Conservation (phyloP, 495 filamentous ascomycete genomes). For the Echria macrotheca region DNA sequence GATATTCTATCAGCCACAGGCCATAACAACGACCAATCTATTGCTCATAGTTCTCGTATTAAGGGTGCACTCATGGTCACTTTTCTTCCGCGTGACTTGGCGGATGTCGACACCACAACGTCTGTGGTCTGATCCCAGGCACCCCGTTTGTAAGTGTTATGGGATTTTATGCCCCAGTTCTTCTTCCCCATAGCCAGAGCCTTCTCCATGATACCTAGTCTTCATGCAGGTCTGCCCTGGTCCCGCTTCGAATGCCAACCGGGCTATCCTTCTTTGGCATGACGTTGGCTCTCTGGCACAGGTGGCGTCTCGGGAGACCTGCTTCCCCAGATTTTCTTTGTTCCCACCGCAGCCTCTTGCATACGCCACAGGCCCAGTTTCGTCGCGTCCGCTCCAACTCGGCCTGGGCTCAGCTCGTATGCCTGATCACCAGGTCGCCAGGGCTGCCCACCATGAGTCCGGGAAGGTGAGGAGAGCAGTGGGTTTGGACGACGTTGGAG, state of each 20-base stretch:
- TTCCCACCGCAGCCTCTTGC: too few relatives aligned
- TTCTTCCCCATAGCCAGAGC: not conserved
- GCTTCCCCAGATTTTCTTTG: conserved; percentile 9
- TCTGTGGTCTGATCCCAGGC: not conserved
- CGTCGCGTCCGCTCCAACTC: too few relatives aligned
- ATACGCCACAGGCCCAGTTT: too few relatives aligned
- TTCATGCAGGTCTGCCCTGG: not conserved
- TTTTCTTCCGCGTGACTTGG: conserved; percentile 15
- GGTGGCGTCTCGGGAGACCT: conserved; percentile 1
- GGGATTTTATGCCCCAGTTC: not conserved
- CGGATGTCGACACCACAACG: not conserved
- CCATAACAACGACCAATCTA: conserved; percentile 11
- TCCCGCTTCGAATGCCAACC: not conserved
- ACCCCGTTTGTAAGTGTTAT: not conserved
- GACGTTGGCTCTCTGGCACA: not conserved
- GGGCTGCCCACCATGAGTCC: too few relatives aligned
- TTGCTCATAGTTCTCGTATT: conserved; percentile 14
- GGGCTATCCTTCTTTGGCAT: not conserved
- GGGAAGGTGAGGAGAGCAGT: too few relatives aligned
- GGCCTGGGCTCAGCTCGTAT: too few relatives aligned
- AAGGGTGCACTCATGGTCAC: conserved; percentile 9
- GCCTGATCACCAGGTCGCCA: too few relatives aligned
- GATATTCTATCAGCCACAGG: conserved; percentile 11
- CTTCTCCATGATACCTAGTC: not conserved
- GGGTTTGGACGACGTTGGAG: too few relatives aligned